Percentiles rank a stretch among this genome's conserved stretches.
Evolutionary conservation across 1,139 yeast genomes (phyloP).

Genomic region (Yamadazyma triangularis): DNA sequence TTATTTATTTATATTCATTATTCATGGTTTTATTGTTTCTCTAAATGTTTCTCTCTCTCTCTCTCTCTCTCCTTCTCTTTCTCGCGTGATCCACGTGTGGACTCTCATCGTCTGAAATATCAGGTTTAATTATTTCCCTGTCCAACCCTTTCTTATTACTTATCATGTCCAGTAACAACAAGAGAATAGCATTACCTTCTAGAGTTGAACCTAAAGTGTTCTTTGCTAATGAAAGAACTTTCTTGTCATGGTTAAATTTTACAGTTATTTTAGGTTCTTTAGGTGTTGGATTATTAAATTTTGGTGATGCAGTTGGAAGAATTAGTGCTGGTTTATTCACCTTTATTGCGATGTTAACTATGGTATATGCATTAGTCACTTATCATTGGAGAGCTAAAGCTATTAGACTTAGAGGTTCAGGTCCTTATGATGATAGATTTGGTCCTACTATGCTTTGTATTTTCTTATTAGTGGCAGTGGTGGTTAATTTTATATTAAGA

Average conservation of each 20-base stretch:
- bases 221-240: constrained; percentile 98
- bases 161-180: constrained; percentile 25
- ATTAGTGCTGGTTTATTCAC: constrained; percentile 94
- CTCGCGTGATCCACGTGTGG: no score
- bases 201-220: constrained; percentile 98
- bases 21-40: not conserved
- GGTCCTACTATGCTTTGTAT: constrained; percentile 99
- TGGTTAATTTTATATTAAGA: constrained; percentile 85
- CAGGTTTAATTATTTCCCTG: no score
- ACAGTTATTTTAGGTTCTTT: constrained; percentile 95
- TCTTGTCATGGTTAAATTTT: constrained; percentile 95
- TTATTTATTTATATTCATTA: constrained; percentile 3
- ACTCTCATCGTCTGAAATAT: no score
- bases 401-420: constrained; percentile 92
- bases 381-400: constrained; percentile 99
- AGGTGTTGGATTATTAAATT: constrained; percentile 92
- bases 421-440: constrained; percentile 96
- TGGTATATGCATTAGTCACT: constrained; percentile 91
- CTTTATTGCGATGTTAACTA: constrained; percentile 91
- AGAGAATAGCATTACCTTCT: constrained; percentile 95
- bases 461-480: constrained; percentile 87
- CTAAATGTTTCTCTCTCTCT: not conserved
- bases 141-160: no score
- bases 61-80: not conserved
- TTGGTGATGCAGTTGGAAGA: constrained; percentile 92